These are phyloP conservation scores for Zymoseptoria pseudotritici DNA, from an alignment of 2,329 filamentous ascomycete genomes.

Conservation along the genomic window DNA sequence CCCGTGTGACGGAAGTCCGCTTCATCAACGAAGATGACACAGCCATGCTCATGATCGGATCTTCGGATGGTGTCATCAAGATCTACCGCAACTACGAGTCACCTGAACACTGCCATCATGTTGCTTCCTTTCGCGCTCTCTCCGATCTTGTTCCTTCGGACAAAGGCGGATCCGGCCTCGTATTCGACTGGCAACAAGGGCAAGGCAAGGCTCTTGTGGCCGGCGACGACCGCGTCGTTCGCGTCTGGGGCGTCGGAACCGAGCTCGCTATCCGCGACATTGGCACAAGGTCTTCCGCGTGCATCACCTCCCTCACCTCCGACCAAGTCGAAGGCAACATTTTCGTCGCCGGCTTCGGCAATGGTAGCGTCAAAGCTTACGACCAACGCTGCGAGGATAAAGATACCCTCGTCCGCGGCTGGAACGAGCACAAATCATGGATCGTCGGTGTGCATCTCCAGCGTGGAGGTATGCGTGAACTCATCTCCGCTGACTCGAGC, in stretches of 20 bases:
- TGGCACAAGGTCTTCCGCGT: constrained; percentile 85
- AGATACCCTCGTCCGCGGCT: constrained; percentile 90
- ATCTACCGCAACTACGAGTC: constrained; percentile 89
- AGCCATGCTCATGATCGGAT: constrained; percentile 87
- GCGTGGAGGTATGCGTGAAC: constrained; percentile 82
- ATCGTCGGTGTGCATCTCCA: constrained; percentile 96
- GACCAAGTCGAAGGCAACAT: constrained; percentile 97
- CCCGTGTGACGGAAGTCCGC: constrained; percentile 86
- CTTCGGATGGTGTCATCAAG: constrained; percentile 88
- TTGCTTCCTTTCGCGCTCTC: constrained; percentile 83
- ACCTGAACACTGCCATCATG: constrained; percentile 67
- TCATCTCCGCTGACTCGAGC: constrained; percentile 83
- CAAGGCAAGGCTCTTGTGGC: constrained; percentile 90
- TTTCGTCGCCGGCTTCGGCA: constrained; percentile 92
- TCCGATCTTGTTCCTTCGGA: constrained; percentile 92
- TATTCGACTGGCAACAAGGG: constrained; percentile 99
- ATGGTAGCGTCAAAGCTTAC: constrained; percentile 89
- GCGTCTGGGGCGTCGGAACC: constrained; percentile 90
- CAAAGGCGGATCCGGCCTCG: constrained; percentile 78
- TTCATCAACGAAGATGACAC: constrained; percentile 99
- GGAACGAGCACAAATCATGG: constrained; percentile 95
- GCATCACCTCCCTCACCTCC: constrained; percentile 89
- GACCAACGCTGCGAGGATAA: constrained; percentile 80
- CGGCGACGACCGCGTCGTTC: constrained; percentile 88
- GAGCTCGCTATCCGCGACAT: constrained; percentile 93